Conservation (phyloP, 805 yeast species). For the Kazachstania africana region DNA sequence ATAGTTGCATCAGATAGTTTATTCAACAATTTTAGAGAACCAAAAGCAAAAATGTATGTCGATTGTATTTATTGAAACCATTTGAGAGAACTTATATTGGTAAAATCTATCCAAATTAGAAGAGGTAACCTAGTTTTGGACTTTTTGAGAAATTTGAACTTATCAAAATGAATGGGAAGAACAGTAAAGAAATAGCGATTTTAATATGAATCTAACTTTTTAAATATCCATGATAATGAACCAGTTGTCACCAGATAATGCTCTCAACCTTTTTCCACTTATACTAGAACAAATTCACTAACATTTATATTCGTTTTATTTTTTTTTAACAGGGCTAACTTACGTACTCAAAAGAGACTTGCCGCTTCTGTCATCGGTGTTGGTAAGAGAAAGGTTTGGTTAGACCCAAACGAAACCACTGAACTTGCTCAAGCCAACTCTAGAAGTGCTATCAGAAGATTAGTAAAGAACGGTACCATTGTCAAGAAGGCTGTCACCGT, state of each 20-base stretch:
- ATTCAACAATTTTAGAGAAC: conserved; percentile 4
- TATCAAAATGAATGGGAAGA: too few species aligned
- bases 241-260: too few species aligned
- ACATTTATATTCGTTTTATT: too few species aligned
- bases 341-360: conserved; percentile 98
- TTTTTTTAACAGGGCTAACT: conserved; percentile 63
- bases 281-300: too few species aligned
- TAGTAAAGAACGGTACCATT: conserved; percentile 93
- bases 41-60: conserved; percentile 13
- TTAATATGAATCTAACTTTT: too few species aligned
- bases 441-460: conserved; percentile 93
- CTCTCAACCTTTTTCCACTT: too few species aligned
- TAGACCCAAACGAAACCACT: conserved; percentile 95
- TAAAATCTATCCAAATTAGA: too few species aligned
- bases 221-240: too few species aligned
- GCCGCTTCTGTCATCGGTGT: conserved; percentile 98
- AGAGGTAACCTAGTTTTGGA: too few species aligned
- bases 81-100: background rate
- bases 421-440: conserved; percentile 97
- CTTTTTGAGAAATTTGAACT: too few species aligned
- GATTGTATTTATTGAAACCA: background rate
- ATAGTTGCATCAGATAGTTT: too few species aligned
- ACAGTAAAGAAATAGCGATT: too few species aligned
- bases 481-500: conserved; percentile 94
- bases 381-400: conserved; percentile 99